Evolutionary conservation across 1,284 basidiomycete genomes (phyloP).

Genomic region (Ustilago nuda): DNA sequence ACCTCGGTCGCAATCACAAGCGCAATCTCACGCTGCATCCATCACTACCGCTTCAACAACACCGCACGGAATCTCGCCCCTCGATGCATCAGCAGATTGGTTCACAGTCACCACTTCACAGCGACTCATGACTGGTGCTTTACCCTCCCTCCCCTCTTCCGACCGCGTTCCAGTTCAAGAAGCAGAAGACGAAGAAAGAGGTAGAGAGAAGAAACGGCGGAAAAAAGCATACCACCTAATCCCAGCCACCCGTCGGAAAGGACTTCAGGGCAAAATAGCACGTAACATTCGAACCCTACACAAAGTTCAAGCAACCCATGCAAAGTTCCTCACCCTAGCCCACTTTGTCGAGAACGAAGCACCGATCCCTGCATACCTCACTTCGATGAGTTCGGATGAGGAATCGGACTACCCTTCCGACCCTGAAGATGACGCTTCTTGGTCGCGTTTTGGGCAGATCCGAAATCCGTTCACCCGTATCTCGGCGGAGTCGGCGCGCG

Average conservation of each 20-base stretch:
- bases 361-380: conserved; percentile 62
- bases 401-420: conserved; percentile 57
- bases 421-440: conserved; percentile 27
- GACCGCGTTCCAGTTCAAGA: conserved; percentile 2
- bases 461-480: conserved; percentile 30
- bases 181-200: neutral
- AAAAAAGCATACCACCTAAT: conserved; percentile 40
- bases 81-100: conserved; percentile 49
- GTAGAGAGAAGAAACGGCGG: conserved; percentile 17
- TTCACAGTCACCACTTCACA: conserved; percentile 56
- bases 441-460: neutral
- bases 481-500: conserved; percentile 41
- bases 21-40: conserved; percentile 12
- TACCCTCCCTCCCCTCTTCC: conserved; percentile 46
- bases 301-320: conserved; percentile 61
- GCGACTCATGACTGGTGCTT: conserved; percentile 43
- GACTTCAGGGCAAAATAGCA: conserved; percentile 53
- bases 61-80: neutral
- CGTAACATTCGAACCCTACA: conserved; percentile 62
- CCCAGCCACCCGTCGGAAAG: conserved; percentile 46
- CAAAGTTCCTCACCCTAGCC: conserved; percentile 60
- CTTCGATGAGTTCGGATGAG: conserved; percentile 57
- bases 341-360: conserved; percentile 62
- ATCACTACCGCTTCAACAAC: conserved; percentile 12
- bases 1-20: conserved; percentile 11